Conservation (phyloP, 495 filamentous ascomycete genomes). For the Penicillium ucsense region DNA sequence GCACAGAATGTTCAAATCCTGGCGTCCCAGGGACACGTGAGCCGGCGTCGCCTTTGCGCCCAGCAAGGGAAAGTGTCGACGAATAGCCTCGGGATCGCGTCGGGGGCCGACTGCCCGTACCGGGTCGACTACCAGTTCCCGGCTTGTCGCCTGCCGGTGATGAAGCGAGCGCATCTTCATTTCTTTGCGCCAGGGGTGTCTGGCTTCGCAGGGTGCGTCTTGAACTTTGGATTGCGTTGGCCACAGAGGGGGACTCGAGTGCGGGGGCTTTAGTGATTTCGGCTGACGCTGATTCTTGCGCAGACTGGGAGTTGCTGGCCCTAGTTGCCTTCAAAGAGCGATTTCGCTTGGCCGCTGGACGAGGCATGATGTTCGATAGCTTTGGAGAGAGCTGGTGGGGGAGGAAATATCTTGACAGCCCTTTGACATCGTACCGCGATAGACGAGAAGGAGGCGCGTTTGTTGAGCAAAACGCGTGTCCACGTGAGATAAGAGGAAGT, state of each 20-base stretch:
- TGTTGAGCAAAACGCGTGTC: conserved; percentile 12
- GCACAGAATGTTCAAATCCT: conserved; percentile 45
- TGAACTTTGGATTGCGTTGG: conserved; percentile 13
- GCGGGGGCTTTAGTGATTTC: conserved; percentile 5
- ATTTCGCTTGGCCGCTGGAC: conserved; percentile 33
- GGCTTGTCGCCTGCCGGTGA: conserved; percentile 27
- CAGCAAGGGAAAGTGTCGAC: conserved; percentile 33
- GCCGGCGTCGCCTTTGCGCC: conserved; percentile 30
- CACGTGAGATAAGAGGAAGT: conserved; percentile 6
- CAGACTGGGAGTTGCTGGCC: neutral
- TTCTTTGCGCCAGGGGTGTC: conserved; percentile 24
- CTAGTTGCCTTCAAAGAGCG: conserved; percentile 16
- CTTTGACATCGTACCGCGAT: too few relatives aligned
- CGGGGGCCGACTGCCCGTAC: conserved; percentile 34
- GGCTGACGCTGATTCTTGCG: neutral
- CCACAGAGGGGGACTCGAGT: conserved; percentile 5
- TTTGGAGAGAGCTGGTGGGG: neutral
- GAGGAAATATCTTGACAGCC: too few relatives aligned
- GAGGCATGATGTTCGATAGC: conserved; percentile 24
- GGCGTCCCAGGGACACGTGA: conserved; percentile 40
- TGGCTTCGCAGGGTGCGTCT: conserved; percentile 19
- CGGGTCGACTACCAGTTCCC: conserved; percentile 28
- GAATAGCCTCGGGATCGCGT: conserved; percentile 40
- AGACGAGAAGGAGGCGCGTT: neutral
- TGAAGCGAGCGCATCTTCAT: conserved; percentile 33